phyloP scores from a whole-genome alignment of 345 rosid genomes.

The Eucalyptus cladocalyx region DNA sequence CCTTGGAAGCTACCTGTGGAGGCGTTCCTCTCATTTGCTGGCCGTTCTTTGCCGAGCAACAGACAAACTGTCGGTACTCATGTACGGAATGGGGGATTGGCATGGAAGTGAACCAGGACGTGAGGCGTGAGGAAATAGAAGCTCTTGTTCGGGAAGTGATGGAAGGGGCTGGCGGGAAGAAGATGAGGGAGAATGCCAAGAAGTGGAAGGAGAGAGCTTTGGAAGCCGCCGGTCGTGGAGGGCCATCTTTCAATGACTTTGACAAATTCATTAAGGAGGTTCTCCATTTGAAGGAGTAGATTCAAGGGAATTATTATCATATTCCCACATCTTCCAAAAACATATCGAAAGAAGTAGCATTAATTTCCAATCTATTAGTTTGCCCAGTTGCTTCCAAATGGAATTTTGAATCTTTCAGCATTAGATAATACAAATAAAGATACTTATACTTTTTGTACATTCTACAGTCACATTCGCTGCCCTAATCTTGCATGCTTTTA shows the following conservation, averaged over 20 bases:
- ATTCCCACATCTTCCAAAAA: not conserved
- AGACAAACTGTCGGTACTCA: conserved; percentile 4
- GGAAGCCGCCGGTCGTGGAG: conserved; percentile 2
- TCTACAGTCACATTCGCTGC: not conserved
- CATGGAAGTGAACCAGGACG: conserved; percentile 5
- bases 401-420: not conserved
- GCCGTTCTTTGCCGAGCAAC: conserved; percentile 24
- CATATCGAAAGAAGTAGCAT: not conserved
- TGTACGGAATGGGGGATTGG: conserved; percentile 11
- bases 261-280: conserved; percentile 1
- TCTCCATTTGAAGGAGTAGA: not conserved
- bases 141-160: conserved; percentile 3
- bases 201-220: conserved; percentile 13
- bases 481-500: not conserved
- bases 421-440: not conserved
- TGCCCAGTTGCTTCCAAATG: not conserved
- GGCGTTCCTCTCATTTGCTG: conserved; percentile 14
- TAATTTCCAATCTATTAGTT: not conserved
- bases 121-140: conserved; percentile 3
- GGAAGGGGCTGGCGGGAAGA: not conserved
- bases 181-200: conserved; percentile 3
- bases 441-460: not conserved
- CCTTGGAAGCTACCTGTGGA: not conserved
- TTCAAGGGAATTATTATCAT: not conserved
- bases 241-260: conserved; percentile 1